phyloP scores from a whole-genome alignment of 1,139 yeast genomes.

The Taphrina betulina region DNA sequence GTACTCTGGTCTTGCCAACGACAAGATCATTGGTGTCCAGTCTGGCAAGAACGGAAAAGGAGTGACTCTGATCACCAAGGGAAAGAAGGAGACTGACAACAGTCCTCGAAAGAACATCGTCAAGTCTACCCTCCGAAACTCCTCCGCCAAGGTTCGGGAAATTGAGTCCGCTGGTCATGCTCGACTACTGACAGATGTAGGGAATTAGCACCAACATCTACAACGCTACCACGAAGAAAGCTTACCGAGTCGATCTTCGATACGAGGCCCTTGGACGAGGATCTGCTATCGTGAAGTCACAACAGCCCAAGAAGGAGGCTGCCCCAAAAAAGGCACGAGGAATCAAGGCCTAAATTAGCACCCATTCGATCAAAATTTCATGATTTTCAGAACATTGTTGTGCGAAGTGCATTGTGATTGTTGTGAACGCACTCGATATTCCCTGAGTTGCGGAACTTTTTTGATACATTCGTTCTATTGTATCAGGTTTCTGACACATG shows the following conservation, averaged over 20 bases:
- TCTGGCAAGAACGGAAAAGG: constrained; percentile 43
- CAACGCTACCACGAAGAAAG: constrained; percentile 49
- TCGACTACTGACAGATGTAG: neutral
- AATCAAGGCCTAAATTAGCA: constrained; percentile 22
- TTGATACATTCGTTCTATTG: too few relatives aligned
- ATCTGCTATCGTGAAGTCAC: constrained; percentile 20
- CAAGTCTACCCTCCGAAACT: constrained; percentile 44
- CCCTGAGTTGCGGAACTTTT: too few relatives aligned
- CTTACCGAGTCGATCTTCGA: constrained; percentile 53
- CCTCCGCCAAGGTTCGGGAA: constrained; percentile 40
- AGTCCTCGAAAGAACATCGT: constrained; percentile 38
- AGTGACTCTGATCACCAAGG: constrained; percentile 48
- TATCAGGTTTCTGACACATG: too few relatives aligned
- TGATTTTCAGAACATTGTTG: too few relatives aligned
- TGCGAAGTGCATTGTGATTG: too few relatives aligned
- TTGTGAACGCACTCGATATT: too few relatives aligned
- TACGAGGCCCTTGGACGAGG: constrained; percentile 28
- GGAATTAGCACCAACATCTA: constrained; percentile 50
- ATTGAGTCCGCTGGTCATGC: too few relatives aligned
- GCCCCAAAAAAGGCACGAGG: constrained; percentile 28
- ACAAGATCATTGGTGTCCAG: constrained; percentile 45
- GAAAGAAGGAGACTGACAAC: constrained; percentile 46
- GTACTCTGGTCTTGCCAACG: constrained; percentile 49
- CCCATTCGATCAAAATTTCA: too few relatives aligned
- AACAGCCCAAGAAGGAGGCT: constrained; percentile 30